Conservation (phyloP, 2,329 filamentous ascomycete species). For the Domatiomyces globalis region DNA sequence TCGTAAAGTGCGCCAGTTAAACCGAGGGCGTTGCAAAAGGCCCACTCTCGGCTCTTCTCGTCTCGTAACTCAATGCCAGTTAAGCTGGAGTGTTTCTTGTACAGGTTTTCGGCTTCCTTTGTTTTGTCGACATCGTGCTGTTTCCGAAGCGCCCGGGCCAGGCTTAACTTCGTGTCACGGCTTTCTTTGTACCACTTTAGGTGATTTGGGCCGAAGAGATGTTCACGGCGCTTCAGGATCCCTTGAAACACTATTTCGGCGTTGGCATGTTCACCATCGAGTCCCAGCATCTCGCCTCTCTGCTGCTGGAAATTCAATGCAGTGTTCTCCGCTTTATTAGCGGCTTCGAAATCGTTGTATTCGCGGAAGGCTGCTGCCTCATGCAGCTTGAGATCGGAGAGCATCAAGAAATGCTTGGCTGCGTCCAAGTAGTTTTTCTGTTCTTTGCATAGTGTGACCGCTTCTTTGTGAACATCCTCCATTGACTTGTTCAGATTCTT, state of each 20-base stretch:
- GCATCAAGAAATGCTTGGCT: neutral
- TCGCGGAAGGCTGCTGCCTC: neutral
- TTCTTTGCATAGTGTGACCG: neutral
- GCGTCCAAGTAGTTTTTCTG: neutral
- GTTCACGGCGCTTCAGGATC: neutral
- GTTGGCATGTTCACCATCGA: neutral
- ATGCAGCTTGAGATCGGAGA: neutral
- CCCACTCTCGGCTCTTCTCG: neutral
- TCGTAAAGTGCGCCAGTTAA: neutral
- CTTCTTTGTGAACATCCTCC: neutral
- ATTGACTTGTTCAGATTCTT: neutral
- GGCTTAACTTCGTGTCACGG: neutral
- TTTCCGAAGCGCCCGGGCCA: neutral
- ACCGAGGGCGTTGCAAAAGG: neutral
- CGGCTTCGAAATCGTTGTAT: neutral
- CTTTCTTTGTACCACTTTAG: neutral
- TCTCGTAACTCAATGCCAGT: neutral
- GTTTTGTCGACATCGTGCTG: neutral
- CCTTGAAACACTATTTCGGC: neutral
- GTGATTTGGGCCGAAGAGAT: neutral
- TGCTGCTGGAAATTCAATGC: neutral
- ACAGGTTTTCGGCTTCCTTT: neutral
- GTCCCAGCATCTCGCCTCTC: neutral
- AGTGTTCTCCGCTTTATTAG: neutral
- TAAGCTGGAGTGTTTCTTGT: neutral